Evolutionary conservation across 192 early-diverging fungal species (phyloP).

Genomic region (Martensiomyces pterosporus): DNA sequence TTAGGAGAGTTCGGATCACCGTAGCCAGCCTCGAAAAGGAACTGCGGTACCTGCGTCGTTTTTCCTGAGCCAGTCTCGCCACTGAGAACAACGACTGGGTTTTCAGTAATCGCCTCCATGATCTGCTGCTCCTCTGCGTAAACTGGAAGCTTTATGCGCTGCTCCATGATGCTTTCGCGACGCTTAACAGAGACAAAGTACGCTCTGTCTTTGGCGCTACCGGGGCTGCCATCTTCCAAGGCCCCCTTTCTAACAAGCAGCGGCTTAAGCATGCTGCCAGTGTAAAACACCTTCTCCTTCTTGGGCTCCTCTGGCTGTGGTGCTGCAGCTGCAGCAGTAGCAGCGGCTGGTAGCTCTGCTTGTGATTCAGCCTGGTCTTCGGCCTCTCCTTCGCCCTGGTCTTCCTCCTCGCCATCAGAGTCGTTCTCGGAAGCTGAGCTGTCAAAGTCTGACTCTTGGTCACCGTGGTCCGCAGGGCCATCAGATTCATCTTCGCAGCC

Average conservation of each 20-base stretch:
- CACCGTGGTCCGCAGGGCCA: conserved; percentile 7
- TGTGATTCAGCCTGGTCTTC: not conserved
- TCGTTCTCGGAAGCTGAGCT: conserved; percentile 62
- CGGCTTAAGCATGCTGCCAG: conserved; percentile 38
- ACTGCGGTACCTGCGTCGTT: conserved; percentile 97
- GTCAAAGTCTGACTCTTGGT: conserved; percentile 61
- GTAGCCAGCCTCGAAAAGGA: conserved; percentile 98
- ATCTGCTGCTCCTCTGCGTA: conserved; percentile 94
- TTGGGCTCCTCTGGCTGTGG: not conserved
- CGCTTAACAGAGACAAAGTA: conserved; percentile 78
- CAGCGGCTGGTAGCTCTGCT: conserved; percentile 13
- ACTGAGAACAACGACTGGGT: conserved; percentile 88
- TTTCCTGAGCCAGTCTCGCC: conserved; percentile 98
- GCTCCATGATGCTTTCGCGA: conserved; percentile 64
- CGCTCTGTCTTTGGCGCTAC: conserved; percentile 26
- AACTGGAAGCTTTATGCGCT: conserved; percentile 82
- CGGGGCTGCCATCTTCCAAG: not conserved
- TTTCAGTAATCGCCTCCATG: conserved; percentile 91
- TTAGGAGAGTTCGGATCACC: conserved; percentile 72
- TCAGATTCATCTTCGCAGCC: conserved; percentile 3
- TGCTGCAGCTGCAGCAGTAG: not conserved
- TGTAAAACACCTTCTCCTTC: conserved; percentile 22
- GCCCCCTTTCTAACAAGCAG: conserved; percentile 17
- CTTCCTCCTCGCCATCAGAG: conserved; percentile 33
- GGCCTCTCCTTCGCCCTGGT: conserved; percentile 18